Evolutionary conservation across 1,284 basidiomycete genomes (phyloP), one percentile per base, ranked within the genome.

Genomic region (Malassezia globosa): DNA sequence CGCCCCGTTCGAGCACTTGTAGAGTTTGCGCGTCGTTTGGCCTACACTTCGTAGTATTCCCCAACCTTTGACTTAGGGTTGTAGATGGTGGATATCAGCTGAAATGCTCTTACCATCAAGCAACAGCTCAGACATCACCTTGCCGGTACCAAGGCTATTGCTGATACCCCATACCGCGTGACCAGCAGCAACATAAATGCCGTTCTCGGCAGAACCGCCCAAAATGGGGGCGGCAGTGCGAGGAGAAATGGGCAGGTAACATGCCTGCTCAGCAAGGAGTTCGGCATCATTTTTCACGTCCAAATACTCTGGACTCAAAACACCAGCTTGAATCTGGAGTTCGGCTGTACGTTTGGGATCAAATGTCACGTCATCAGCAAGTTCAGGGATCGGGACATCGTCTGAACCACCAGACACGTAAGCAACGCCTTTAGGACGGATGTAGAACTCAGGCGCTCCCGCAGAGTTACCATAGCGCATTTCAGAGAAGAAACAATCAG

Each of bases 1-100:
- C 78, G 84, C 25, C 82, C 84, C 38, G 82, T 84, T 56, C 76
- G 82, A 78, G 80, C 67, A 49, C 79, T 75, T 16, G 53, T 64
- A 42, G 65, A 67, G 42, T 69, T 67, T 55, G 75, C 72, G 23
- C 67, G 72, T 26, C 57, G 72, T 27, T 50, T 73, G 42, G 55
- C 61, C 16, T 56, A 42, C 37, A 26, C 22, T 14, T 46, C 29
- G n/a, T 39, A 37, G 34, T 7, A 14, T 7, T 35, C 21, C 16
- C n/a, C 21, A n/a, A n/a, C n/a, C 29, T 16, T 10, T 21, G 35
- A 37, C 21, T 42, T 41, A 60, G 5, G 76, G 76, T 29, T 69
- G 73, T 42, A 78, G 65, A 35, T 65, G 69, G 10, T 67, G 68
- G 36, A 79, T 72, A 61, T 79, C 73, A 21, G 78, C 77, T 35